These are phyloP conservation scores for Phyllosticta paracitricarpa DNA, from an alignment of 2,329 filamentous ascomycete genomes.

Conservation along the genomic window DNA sequence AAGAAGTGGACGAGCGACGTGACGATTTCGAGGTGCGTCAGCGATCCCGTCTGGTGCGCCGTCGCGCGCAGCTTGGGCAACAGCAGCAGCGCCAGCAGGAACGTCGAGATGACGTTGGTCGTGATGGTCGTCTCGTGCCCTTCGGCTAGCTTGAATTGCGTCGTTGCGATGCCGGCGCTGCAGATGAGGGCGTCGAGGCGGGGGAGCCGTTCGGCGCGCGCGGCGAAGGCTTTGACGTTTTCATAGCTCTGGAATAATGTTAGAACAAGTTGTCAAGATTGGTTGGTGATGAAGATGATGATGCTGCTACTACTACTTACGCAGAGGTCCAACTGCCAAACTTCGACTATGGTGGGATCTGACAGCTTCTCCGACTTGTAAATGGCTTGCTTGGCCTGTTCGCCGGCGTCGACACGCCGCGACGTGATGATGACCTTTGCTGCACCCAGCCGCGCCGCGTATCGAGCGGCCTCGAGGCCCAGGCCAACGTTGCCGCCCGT, in stretches of 20 bases:
- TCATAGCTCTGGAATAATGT: slow-evolving; percentile 18
- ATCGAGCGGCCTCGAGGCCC: slow-evolving; percentile 36
- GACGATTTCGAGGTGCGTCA: slow-evolving; percentile 12
- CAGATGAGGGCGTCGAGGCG: slow-evolving; percentile 28
- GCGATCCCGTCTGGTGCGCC: neutral
- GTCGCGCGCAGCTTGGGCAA: slow-evolving; percentile 18
- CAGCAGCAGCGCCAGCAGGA: slow-evolving; percentile 24
- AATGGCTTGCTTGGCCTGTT: slow-evolving; percentile 34
- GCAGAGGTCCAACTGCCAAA: slow-evolving; percentile 35
- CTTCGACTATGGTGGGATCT: slow-evolving; percentile 27
- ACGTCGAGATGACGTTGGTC: slow-evolving; percentile 31
- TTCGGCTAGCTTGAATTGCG: slow-evolving; percentile 17
- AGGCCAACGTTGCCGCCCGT: slow-evolving; percentile 41
- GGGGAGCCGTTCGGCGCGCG: slow-evolving; percentile 16
- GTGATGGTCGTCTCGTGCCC: slow-evolving; percentile 27
- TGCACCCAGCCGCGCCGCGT: slow-evolving; percentile 32
- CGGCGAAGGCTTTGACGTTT: slow-evolving; percentile 27
- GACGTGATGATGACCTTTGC: slow-evolving; percentile 37
- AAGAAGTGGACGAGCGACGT: slow-evolving; percentile 12
- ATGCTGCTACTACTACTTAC: no score
- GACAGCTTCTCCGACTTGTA: slow-evolving; percentile 21
- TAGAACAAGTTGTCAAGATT: slow-evolving; percentile 15
- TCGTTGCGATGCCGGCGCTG: slow-evolving; percentile 29
- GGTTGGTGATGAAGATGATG: no score
- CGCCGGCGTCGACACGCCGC: slow-evolving; percentile 33